phyloP scores from a whole-genome alignment of 768 basidiomycete genomes.

The Mycena rebaudengoi region DNA sequence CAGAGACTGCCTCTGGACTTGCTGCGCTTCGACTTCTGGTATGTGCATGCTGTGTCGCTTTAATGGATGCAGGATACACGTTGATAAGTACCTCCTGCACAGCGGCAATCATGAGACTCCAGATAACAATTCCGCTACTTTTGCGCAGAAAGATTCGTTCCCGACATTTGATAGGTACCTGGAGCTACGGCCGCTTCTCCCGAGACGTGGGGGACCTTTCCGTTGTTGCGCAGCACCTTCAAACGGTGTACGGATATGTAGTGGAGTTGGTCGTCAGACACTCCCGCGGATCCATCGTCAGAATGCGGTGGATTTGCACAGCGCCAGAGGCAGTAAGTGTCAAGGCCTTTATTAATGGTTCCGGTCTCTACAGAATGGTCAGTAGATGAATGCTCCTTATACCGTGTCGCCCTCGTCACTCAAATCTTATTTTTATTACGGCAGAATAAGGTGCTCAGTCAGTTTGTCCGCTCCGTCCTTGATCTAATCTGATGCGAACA shows the following conservation, averaged over 20 bases:
- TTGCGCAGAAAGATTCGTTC: too few relatives aligned
- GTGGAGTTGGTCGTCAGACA: conserved; percentile 79
- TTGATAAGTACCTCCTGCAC: background rate
- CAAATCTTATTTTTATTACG: conserved; percentile 12
- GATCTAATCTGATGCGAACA: conserved; percentile 16
- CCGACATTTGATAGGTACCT: too few relatives aligned
- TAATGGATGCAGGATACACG: conserved; percentile 10
- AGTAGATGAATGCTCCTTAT: background rate
- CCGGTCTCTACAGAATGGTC: conserved; percentile 81
- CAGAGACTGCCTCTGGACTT: conserved; percentile 74
- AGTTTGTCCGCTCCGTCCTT: conserved; percentile 15
- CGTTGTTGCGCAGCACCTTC: conserved; percentile 70
- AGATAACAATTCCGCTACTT: too few relatives aligned
- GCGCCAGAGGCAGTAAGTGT: conserved; percentile 64
- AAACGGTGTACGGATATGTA: conserved; percentile 66
- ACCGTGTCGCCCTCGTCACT: background rate
- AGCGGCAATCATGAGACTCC: conserved; percentile 84
- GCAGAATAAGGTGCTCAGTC: conserved; percentile 55
- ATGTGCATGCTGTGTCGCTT: conserved; percentile 28
- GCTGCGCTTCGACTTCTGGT: conserved; percentile 91
- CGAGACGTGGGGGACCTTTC: conserved; percentile 74
- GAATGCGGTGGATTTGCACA: conserved; percentile 74
- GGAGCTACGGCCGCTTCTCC: conserved; percentile 65
- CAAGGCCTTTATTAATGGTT: conserved; percentile 73
- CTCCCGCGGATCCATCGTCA: conserved; percentile 78